Evolutionary conservation across 441 rosid species (phyloP), one percentile per base, ranked within the genome.

Genomic region (Hura crepitans): DNA sequence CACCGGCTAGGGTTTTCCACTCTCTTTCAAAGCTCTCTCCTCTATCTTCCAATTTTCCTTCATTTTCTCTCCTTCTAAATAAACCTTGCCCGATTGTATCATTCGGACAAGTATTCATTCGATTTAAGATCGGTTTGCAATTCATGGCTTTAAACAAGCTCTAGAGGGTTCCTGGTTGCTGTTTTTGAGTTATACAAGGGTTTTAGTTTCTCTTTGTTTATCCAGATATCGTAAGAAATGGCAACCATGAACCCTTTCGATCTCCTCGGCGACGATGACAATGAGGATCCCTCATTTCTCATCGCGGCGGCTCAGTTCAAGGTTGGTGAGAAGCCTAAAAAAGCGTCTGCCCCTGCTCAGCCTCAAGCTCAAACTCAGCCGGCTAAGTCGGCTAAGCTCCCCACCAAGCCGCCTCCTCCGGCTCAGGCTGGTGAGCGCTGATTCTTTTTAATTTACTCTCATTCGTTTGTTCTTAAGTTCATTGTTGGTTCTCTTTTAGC

Each of bases 171-270:
- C 53, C 66, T 70, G 81, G 75, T 78, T 81, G 81, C 75, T 74
- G 63, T 80, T 78, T 60, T 51, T n/a, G 30, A 15, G 42, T 12
- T 39, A 1, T 22, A 17, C 15, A 69, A 62, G 50, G 70, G 61
- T 37, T 28, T 37, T 54, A 25, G 57, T 46, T 50, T 56, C 42
- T 31, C 31, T 69, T 69, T 23, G 15, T 58, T 61, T 20, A n/a
- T 39, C 66, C 11, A 27, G 1, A 43, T 49, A 13, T 60, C 25
- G 17, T 68, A 59, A 58, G 66, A 72, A 75, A 94, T 92, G 99
- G 85, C 98, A 72, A 84, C 92, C 72, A 27, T 46, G 85, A 95
- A 95, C 81, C 91, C 95, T 37, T 95, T 95, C 58, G 89, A 83
- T 82, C 87, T 95, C 23, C 81, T 95, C 78, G 93, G 87, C 13